A percentile compares a stretch with the other conserved stretches of the same genome.
Conservation (phyloP, 2,329 filamentous ascomycete species). For the Colletotrichum sublineola region DNA sequence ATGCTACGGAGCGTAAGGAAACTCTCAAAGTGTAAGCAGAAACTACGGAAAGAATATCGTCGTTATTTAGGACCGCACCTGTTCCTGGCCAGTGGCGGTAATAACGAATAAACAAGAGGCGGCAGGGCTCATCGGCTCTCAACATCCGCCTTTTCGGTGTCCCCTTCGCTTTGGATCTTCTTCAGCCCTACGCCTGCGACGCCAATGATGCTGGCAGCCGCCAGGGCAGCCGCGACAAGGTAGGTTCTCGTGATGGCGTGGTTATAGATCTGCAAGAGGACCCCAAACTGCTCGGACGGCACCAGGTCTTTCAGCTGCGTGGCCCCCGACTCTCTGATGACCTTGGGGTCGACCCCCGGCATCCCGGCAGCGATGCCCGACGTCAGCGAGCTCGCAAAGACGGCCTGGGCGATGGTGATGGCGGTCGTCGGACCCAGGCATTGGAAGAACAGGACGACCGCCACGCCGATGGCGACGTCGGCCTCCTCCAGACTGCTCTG, state of each 20-base stretch:
- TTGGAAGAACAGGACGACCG: constrained; percentile 24
- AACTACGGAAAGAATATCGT: no score
- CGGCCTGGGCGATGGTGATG: constrained; percentile 23
- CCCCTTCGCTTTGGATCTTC: constrained; percentile 7
- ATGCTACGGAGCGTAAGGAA: background rate
- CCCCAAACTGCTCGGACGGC: background rate
- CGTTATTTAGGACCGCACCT: no score
- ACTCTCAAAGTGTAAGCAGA: background rate
- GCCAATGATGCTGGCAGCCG: constrained; percentile 28
- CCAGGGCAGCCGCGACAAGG: constrained; percentile 24
- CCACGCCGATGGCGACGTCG: constrained; percentile 27
- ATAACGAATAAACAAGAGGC: no score
- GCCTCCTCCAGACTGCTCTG: constrained; percentile 10
- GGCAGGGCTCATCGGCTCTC: background rate
- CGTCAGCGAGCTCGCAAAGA: constrained; percentile 5
- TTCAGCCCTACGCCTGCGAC: constrained; percentile 27
- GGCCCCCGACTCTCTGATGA: constrained; percentile 11
- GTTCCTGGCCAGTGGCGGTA: background rate
- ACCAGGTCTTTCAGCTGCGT: constrained; percentile 11
- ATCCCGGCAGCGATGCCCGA: background rate
- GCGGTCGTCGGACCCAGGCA: constrained; percentile 29
- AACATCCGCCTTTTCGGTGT: background rate
- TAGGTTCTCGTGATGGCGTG: constrained; percentile 28
- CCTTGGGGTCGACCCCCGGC: background rate
- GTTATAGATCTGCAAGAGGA: constrained; percentile 16